Evolutionary conservation across 257 asterid species (phyloP), one percentile per base, ranked within the genome.

Genomic region (Plectranthus barbatus): DNA sequence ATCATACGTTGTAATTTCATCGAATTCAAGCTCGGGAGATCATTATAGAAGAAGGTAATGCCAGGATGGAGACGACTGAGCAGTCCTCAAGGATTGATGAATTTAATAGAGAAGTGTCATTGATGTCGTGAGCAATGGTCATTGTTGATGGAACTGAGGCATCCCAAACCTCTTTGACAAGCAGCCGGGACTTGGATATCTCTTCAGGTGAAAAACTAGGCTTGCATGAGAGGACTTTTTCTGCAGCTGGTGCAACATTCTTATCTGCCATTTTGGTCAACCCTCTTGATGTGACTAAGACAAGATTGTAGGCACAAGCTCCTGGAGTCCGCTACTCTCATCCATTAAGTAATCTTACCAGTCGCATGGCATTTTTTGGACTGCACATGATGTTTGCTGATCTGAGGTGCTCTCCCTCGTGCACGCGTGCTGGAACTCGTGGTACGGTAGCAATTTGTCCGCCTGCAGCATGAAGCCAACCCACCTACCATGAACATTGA

Each of bases 221-320:
- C 61, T 40, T 86, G n/a, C 15, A 67, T 5, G 94, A 76, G 71
- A 81, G 92, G 33, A 82, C 92, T 24, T 55, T 88, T 34, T 89
- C 98, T 70, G 98, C 98, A 6, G 94, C 86, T 11, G 98, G 98
- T 67, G 94, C 98, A 3, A 95, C 98, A 1, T 74, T 91, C 76
- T 76, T 91, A 67, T 91, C 98, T 0, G 98, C 95, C 12, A 61
- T 88, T 65, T 78, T 91, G 70, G 94, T 88, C 18, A 88, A 91
- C 46, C 98, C 98, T 7, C 95, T 91, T 20, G 96, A 91, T 69
- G 89, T 91, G 76, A 96, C 46, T 60, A 91, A 91, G 97, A 87
- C 88, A 33, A 85, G 95, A 80, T 76, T 90, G 77, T 95, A 90
- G 80, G 97, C 97, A 46, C 97, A 90, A 76, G 94, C 95, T 42